Evolutionary conservation across 2,329 filamentous ascomycete species (phyloP).

Genomic region (Fusarium tupiense): DNA sequence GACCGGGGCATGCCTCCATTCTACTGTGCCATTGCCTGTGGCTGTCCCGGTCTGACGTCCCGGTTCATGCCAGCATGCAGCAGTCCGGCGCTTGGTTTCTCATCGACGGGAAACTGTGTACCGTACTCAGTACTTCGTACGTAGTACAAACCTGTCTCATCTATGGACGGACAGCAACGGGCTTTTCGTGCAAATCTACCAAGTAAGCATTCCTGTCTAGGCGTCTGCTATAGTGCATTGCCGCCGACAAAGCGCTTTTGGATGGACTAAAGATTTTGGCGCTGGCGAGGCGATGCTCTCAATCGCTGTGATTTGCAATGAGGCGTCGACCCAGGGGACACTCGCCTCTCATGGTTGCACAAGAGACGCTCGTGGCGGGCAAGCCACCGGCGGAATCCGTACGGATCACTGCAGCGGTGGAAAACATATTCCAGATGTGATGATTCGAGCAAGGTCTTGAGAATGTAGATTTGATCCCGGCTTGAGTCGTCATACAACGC

Average conservation of each 20-base stretch:
- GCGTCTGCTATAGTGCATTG: not conserved
- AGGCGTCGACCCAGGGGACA: constrained; percentile 28
- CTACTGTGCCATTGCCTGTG: not conserved
- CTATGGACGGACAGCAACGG: not conserved
- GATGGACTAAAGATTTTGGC: constrained; percentile 18
- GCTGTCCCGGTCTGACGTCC: constrained; percentile 1
- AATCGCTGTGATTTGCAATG: constrained; percentile 22
- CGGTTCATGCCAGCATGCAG: constrained; percentile 14
- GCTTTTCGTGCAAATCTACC: not conserved
- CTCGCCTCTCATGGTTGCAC: constrained; percentile 30
- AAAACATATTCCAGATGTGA: constrained; percentile 16
- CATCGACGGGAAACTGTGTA: constrained; percentile 1
- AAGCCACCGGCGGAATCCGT: constrained; percentile 27
- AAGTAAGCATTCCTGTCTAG: constrained; percentile 20
- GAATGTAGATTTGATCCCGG: constrained; percentile 4
- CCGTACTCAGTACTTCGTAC: not conserved
- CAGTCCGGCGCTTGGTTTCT: constrained; percentile 16
- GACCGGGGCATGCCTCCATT: not conserved
- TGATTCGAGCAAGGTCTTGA: constrained; percentile 4
- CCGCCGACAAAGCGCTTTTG: constrained; percentile 7
- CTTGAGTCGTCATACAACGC: constrained; percentile 19
- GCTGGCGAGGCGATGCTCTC: constrained; percentile 20
- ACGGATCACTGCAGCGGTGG: constrained; percentile 9
- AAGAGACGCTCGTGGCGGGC: constrained; percentile 25
- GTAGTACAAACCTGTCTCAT: constrained; percentile 14